Conservation (phyloP, 2,329 filamentous ascomycete genomes). For the Arthroderma sp. region DNA sequence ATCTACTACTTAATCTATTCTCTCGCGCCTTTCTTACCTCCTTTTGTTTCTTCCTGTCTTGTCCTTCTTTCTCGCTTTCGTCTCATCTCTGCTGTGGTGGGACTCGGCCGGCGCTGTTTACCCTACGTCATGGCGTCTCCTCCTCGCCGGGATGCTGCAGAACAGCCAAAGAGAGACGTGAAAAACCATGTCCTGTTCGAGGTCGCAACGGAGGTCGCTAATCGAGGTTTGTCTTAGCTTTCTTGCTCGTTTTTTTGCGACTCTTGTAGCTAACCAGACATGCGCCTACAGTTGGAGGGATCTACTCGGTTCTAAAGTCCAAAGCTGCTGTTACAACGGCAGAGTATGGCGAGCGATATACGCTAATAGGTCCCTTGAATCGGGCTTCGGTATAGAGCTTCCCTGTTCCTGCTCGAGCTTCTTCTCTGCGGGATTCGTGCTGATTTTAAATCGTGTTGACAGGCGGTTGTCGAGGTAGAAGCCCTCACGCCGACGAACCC, state of each 20-base stretch:
- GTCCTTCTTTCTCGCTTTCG: not conserved
- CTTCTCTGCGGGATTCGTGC: not conserved
- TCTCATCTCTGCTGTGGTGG: not conserved
- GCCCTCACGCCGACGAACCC: conserved; percentile 73
- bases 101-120: not conserved
- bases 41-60: not conserved
- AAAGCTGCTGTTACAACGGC: conserved; percentile 95
- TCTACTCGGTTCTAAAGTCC: conserved; percentile 98
- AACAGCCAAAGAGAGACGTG: conserved; percentile 52
- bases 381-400: conserved; percentile 56
- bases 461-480: conserved; percentile 98
- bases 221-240: conserved; percentile 54
- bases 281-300: conserved; percentile 64
- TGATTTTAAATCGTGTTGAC: conserved; percentile 7
- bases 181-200: conserved; percentile 95
- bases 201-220: conserved; percentile 91
- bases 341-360: conserved; percentile 97
- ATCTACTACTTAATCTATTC: not conserved
- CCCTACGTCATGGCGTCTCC: conserved; percentile 12
- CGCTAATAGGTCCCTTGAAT: conserved; percentile 87
- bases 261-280: conserved; percentile 10
- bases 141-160: conserved; percentile 44
- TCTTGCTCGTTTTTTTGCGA: not conserved
- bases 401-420: not conserved
- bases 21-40: not conserved